Base-by-base conservation (phyloP, 352 stramenopile genomes). In the Phytophthora meadii region DNA sequence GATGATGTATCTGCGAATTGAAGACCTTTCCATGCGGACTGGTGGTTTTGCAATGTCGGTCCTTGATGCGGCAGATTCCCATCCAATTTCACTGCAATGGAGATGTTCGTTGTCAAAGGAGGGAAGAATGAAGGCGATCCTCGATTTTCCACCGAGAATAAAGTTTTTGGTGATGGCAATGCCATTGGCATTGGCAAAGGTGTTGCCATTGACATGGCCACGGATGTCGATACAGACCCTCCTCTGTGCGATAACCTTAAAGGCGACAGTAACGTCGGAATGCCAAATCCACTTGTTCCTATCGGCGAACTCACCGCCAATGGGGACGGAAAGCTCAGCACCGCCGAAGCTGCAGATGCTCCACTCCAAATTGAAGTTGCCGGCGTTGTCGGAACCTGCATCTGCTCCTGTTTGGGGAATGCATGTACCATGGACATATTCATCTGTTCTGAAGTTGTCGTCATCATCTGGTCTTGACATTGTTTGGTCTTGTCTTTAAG, bases 11-110 rank as follows among this genome's bases (percentile, higher is more conserved):
- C 53, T 14, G 60, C 66, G 14, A 66, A 67, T 42, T 70, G 73
- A 46, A 84, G 61, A 32, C 77, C 75, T 34, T 64, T 68, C 82
- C 82, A 89, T 12, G 80, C 82, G 17, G 82, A 87, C 28, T 77
- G 70, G 39, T 84, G 70, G 55, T 89, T 92, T 56, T 87, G 79
- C 19, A 89, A 61, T 11, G 69, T 73, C 25, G 69, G 74, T 27
- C 64, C 54, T 63, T 46, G 61, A 4, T 61, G 27, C 4, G 53
- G 42, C 17, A 45, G 14, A 44, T 15, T 49, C 1, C 47, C 2
- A 15, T 70, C 49, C 48, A 73, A 15, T 34, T 36, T 42, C 0
- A 65, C 19, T 3, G 24, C 8, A 8, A 40, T 53, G 1, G 54
- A 27, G 24, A 44, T 5, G 17, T 25, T 24, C 5, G 22, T 12